Conservation (phyloP, 2,329 filamentous ascomycete species). For the Drechslerella dactyloides region DNA sequence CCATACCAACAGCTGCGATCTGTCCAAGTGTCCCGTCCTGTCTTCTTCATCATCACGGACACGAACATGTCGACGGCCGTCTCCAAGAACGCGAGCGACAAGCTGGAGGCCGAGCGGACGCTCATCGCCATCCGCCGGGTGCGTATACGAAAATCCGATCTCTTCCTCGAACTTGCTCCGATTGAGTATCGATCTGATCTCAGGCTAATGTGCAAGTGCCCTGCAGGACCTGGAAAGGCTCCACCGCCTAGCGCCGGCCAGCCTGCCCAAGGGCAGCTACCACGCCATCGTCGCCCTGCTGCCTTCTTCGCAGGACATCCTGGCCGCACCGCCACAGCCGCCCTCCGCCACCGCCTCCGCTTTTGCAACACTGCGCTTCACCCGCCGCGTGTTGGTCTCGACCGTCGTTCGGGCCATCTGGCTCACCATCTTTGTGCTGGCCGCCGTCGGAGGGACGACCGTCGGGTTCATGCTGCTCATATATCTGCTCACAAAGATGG, state of each 20-base stretch:
- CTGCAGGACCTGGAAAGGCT: constrained; percentile 40
- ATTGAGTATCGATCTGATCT: background rate
- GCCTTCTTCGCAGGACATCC: constrained; percentile 32
- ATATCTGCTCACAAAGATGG: constrained; percentile 26
- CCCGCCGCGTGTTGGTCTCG: constrained; percentile 18
- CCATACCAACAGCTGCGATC: background rate
- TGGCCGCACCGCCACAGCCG: constrained; percentile 31
- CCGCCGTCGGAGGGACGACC: constrained; percentile 27
- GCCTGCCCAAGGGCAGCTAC: constrained; percentile 24
- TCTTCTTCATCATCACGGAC: background rate
- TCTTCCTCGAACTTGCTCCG: background rate
- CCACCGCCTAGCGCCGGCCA: constrained; percentile 36
- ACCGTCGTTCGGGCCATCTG: constrained; percentile 26
- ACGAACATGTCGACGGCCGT: constrained; percentile 16
- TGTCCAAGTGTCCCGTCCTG: background rate
- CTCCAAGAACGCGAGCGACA: constrained; percentile 31
- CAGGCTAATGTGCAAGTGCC: background rate
- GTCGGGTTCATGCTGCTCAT: constrained; percentile 19
- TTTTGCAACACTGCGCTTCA: constrained; percentile 36
- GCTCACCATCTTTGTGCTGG: constrained; percentile 31
- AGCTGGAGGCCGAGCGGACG: constrained; percentile 36
- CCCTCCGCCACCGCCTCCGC: constrained; percentile 36
- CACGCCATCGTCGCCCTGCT: constrained; percentile 30
- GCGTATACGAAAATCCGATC: background rate
- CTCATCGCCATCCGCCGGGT: constrained; percentile 27